These are phyloP conservation scores for Xylariaceae sp. DNA, from an alignment of 2,329 filamentous ascomycete species.

Conservation along the genomic window DNA sequence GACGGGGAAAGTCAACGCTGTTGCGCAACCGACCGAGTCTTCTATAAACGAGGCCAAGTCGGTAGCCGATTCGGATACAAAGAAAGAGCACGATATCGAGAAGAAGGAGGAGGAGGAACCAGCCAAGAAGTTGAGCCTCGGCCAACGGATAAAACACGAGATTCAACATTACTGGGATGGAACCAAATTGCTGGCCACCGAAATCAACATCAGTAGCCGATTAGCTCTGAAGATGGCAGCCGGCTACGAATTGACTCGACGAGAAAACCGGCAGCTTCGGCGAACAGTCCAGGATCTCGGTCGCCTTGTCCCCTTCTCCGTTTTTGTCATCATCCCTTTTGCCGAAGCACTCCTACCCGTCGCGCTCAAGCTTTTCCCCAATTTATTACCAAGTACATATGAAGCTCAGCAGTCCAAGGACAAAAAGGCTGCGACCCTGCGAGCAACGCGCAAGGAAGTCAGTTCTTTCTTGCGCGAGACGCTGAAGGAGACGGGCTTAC, in stretches of 20 bases:
- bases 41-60: slow-evolving; percentile 36
- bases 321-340: slow-evolving; percentile 95
- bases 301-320: slow-evolving; percentile 88
- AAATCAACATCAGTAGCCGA: slow-evolving; percentile 87
- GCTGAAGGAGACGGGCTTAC: slow-evolving; percentile 86
- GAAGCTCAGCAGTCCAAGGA: slow-evolving; percentile 89
- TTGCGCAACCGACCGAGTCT: slow-evolving; percentile 26
- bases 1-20: slow-evolving; percentile 20
- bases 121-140: slow-evolving; percentile 79
- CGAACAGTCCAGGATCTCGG: slow-evolving; percentile 91
- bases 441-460: slow-evolving; percentile 87
- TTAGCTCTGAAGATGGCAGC: slow-evolving; percentile 95
- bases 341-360: slow-evolving; percentile 88
- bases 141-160: slow-evolving; percentile 94
- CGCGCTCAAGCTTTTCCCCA: slow-evolving; percentile 91
- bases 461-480: slow-evolving; percentile 85
- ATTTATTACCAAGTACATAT: slow-evolving; percentile 94
- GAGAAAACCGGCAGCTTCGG: slow-evolving; percentile 88
- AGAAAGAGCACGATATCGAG: slow-evolving; percentile 56
- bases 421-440: slow-evolving; percentile 72
- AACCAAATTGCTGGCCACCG: slow-evolving; percentile 86
- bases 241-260: slow-evolving; percentile 89
- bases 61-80: slow-evolving; percentile 57
- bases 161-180: slow-evolving; percentile 95
- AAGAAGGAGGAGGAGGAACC: slow-evolving; percentile 62